phyloP scores from a whole-genome alignment of 1,284 basidiomycete genomes.

The Taiwanofungus camphoratus region DNA sequence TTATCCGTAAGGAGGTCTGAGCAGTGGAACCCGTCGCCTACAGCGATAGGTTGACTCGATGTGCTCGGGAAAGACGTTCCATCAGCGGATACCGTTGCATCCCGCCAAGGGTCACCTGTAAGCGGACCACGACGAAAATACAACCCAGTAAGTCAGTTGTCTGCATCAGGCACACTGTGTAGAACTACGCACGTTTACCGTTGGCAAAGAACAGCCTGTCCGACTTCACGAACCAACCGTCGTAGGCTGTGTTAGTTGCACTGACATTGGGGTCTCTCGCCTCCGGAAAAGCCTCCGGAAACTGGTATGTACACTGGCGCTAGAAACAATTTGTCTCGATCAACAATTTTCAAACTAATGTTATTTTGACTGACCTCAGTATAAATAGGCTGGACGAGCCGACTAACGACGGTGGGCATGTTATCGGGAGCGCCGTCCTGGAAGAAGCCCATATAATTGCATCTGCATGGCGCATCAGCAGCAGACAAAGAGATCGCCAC shows the following conservation, averaged over 20 bases:
- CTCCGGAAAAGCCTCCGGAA: slow-evolving; percentile 46
- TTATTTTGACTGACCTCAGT: slow-evolving; percentile 39
- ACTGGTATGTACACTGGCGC: slow-evolving; percentile 60
- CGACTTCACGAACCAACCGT: slow-evolving; percentile 56
- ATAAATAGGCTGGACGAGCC: slow-evolving; percentile 54
- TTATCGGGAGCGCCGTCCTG: slow-evolving; percentile 54
- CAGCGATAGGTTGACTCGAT: slow-evolving; percentile 44
- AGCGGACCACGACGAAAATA: not conserved
- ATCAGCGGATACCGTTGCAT: slow-evolving; percentile 59
- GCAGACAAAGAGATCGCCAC: not conserved
- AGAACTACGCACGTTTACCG: slow-evolving; percentile 31
- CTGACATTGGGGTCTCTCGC: slow-evolving; percentile 32
- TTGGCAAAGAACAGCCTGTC: slow-evolving; percentile 65
- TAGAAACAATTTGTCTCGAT: slow-evolving; percentile 19
- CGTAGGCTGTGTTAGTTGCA: slow-evolving; percentile 44
- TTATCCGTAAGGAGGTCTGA: slow-evolving; percentile 47
- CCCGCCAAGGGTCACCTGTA: slow-evolving; percentile 66
- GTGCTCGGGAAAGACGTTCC: slow-evolving; percentile 44
- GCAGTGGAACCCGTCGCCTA: slow-evolving; percentile 61
- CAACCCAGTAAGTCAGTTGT: not conserved
- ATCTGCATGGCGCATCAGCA: slow-evolving; percentile 33
- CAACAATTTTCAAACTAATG: not conserved
- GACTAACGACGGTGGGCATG: slow-evolving; percentile 49
- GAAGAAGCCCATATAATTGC: slow-evolving; percentile 63
- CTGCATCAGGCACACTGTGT: not conserved